These are phyloP conservation scores for Gracilaria vermiculophylla DNA, from an alignment of 23 red algal species.

Conservation along the genomic window DNA sequence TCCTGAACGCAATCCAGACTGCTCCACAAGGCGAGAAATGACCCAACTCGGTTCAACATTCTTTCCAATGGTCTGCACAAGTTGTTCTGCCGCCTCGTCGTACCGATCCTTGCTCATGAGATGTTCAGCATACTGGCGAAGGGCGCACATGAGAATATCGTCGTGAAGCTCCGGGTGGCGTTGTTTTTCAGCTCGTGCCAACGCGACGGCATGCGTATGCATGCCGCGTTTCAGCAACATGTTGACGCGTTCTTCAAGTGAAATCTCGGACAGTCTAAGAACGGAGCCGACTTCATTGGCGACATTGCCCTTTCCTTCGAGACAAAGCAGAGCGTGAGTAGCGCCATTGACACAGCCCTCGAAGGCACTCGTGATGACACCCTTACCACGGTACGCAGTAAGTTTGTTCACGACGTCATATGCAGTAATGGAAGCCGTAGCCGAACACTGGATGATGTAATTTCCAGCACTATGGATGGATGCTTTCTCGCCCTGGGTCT, in stretches of 20 bases:
- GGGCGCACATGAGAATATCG: constrained; percentile 49
- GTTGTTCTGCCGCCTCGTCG: constrained; percentile 68
- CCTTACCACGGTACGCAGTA: constrained; percentile 78
- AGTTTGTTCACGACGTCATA: constrained; percentile 82
- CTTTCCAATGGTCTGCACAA: constrained; percentile 58
- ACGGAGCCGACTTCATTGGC: constrained; percentile 5
- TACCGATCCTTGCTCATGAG: constrained; percentile 70
- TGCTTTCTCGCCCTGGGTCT: constrained; percentile 50
- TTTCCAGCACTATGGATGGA: constrained; percentile 27
- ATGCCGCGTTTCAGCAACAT: constrained; percentile 66
- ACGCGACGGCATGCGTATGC: constrained; percentile 47
- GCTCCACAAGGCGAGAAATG: constrained; percentile 73
- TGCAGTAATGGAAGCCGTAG: constrained; percentile 40
- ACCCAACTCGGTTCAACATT: constrained; percentile 80
- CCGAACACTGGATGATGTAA: constrained; percentile 71
- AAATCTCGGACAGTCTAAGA: constrained; percentile 42
- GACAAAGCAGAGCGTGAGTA: constrained; percentile 32
- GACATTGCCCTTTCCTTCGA: neutral
- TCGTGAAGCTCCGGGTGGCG: neutral
- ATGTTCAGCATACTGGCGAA: constrained; percentile 65
- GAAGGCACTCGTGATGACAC: constrained; percentile 41
- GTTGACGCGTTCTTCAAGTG: constrained; percentile 60
- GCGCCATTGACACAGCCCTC: neutral
- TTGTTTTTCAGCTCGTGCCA: constrained; percentile 43
- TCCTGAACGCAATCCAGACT: constrained; percentile 68